A percentile compares a stretch with the other conserved stretches of the same genome.
Conservation (phyloP, 495 filamentous ascomycete species). For the Penicillium pancosmium region DNA sequence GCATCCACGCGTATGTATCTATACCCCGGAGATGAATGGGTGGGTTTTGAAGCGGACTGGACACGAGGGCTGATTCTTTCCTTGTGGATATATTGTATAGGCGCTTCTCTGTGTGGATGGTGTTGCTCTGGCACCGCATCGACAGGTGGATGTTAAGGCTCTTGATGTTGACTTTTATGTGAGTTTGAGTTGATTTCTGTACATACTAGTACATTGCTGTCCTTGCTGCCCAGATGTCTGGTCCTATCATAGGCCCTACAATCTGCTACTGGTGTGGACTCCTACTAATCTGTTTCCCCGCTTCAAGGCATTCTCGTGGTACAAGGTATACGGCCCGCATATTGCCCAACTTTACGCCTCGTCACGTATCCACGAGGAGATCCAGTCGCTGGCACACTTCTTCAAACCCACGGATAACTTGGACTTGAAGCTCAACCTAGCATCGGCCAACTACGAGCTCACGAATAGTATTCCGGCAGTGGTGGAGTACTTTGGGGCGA, state of each 20-base stretch:
- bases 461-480: constrained; percentile 60
- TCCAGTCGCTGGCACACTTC: constrained; percentile 63
- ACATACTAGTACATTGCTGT: no score
- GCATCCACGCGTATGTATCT: constrained; percentile 34
- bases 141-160: constrained; percentile 63
- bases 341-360: constrained; percentile 66
- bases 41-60: no score
- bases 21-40: background rate
- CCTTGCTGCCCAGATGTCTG: background rate
- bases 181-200: constrained; percentile 35
- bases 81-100: constrained; percentile 23
- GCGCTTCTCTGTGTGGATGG: constrained; percentile 59
- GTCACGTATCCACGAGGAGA: constrained; percentile 43
- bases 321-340: constrained; percentile 77
- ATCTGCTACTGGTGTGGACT: background rate
- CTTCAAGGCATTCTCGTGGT: constrained; percentile 61
- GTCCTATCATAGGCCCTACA: background rate
- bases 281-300: background rate
- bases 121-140: constrained; percentile 72
- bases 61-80: constrained; percentile 7
- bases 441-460: constrained; percentile 68
- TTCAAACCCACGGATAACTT: constrained; percentile 64
- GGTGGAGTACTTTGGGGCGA: constrained; percentile 53
- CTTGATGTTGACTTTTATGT: constrained; percentile 73
- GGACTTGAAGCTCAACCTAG: constrained; percentile 65